Percentiles rank a stretch among this genome's conserved stretches.
Evolutionary conservation across 106 monocot genomes (phyloP).

Genomic region (Iris macrosiphon): DNA sequence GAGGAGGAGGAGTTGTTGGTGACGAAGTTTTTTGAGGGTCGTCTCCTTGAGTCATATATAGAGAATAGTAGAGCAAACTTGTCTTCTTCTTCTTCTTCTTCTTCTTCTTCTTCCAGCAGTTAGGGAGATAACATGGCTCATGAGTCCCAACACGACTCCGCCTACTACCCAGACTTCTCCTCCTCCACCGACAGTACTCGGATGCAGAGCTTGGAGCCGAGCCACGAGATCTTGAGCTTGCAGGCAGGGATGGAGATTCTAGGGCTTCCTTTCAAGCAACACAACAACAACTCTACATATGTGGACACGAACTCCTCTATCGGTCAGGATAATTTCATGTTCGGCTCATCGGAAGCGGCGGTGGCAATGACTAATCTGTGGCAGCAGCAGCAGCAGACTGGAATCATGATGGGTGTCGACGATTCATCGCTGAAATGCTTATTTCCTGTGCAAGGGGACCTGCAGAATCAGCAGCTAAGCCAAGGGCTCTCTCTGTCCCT

Average conservation of each 20-base stretch:
- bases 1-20: no score
- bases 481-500: slow-evolving; percentile 44
- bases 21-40: no score
- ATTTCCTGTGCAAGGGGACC: slow-evolving; percentile 18
- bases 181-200: not conserved
- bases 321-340: not conserved
- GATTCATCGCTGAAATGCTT: slow-evolving; percentile 31
- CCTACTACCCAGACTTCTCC: slow-evolving; percentile 7
- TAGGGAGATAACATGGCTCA: no score
- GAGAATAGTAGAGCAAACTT: not conserved
- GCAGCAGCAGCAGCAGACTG: slow-evolving; percentile 11
- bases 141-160: slow-evolving; percentile 2
- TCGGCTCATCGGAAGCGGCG: not conserved
- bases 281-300: slow-evolving; percentile 9
- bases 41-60: no score
- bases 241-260: slow-evolving; percentile 51
- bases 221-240: slow-evolving; percentile 25
- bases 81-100: not conserved
- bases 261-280: slow-evolving; percentile 27
- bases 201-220: slow-evolving; percentile 6
- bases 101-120: no score
- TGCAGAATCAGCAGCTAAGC: slow-evolving; percentile 16
- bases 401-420: slow-evolving; percentile 20
- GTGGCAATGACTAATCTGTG: no score
- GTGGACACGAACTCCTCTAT: slow-evolving; percentile 4